Base-by-base conservation (phyloP, 1,284 basidiomycete species). In the Amylostereum areolatum region DNA sequence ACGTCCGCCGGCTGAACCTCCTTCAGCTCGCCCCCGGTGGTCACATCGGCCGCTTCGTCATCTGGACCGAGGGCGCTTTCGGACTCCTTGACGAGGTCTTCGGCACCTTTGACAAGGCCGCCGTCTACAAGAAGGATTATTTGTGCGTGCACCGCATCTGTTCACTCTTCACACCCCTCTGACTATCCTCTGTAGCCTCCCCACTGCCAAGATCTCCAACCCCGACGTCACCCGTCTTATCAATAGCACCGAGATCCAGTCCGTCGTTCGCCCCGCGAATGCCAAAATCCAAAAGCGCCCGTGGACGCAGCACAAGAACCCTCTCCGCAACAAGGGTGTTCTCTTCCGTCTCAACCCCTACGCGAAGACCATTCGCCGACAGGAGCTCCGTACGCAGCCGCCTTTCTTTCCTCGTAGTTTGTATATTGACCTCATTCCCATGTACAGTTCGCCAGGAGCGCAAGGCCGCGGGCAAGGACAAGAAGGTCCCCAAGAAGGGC, bases 301-400 rank as follows among this genome's bases (percentile, higher is more conserved):
- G 58, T 97, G 92, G 91, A 94, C 93, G 58, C 96, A 98, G 79
- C 95, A 95, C 89, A 98, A 98, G 90, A 98, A 98, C 82, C 94
- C 96, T 52, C 83, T 97, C 65, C 74, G 84, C 74, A 99, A 99
- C 90, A 94, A 92, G 77, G 89, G 83, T 54, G 79, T 97, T 62
- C 85, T 99, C 68, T 97, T 96, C 93, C 88, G 95, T 63, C 83
- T 99, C 74, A 99, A 99, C 84, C 97, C 97, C 50, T 99, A 99
- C 75, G 96, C 96, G 66, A 97, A 95, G 83, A 89, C 88, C 49
- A 71, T 93, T 64, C 87, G 91, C 69, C 80, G 88, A 64, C 89
- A 93, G 67, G 91, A 95, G 67, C 72, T 94, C 57, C 77, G 86
- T 90, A 69, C 52, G 87, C 18, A 18, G 18, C 18, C 18, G 18